Conservation (phyloP, 2,329 filamentous ascomycete genomes). For the Karstenula rhodostoma region DNA sequence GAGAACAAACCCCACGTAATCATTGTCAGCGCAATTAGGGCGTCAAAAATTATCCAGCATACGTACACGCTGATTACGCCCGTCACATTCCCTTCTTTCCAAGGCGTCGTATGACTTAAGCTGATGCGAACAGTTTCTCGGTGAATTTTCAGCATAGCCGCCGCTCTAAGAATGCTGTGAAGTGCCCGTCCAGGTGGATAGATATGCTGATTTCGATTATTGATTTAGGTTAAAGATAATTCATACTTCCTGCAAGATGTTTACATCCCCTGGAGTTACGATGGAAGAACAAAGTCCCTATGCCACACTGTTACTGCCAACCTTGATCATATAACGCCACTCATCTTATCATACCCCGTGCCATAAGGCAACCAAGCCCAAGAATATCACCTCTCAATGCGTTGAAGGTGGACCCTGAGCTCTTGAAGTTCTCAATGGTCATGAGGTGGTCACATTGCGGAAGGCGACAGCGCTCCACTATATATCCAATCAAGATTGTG, state of each 20-base stretch:
- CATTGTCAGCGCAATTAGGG: not conserved
- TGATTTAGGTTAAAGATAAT: too few species aligned
- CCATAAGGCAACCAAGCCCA: not conserved
- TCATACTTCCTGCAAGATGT: too few species aligned
- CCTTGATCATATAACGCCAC: not conserved
- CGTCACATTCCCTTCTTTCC: not conserved
- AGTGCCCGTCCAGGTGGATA: too few species aligned
- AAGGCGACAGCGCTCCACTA: not conserved
- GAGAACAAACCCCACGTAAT: not conserved
- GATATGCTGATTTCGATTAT: too few species aligned
- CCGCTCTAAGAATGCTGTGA: too few species aligned
- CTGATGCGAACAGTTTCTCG: not conserved
- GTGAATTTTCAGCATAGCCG: not conserved
- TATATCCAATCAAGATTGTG: not conserved
- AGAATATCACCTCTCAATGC: not conserved
- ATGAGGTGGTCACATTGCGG: not conserved
- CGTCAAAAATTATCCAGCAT: not conserved
- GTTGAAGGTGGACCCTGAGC: not conserved
- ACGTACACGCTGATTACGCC: not conserved
- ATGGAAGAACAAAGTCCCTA: not conserved
- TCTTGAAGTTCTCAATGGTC: not conserved
- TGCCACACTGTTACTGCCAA: not conserved
- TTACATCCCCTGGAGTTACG: too few species aligned
- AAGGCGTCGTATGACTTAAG: not conserved
- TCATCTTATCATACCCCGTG: not conserved